These are phyloP conservation scores for Cladophialophora chaetospira DNA, from an alignment of 2,329 filamentous ascomycete species.

Conservation along the genomic window DNA sequence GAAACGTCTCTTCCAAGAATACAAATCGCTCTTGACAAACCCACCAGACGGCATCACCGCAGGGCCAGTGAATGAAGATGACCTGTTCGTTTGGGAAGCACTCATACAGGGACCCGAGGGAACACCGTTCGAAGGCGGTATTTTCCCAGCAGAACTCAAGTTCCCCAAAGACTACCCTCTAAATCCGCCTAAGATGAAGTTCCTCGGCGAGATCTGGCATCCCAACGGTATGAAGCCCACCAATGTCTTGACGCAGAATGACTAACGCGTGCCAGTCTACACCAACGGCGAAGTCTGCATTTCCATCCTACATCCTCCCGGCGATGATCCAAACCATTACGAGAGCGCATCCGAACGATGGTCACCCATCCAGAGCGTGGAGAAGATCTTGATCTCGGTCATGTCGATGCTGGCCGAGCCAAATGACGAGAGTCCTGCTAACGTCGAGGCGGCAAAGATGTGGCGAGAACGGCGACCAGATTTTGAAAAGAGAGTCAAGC, in stretches of 20 bases:
- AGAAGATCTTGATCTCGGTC: conserved; percentile 94
- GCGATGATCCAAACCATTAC: conserved; percentile 98
- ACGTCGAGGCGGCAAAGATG: conserved; percentile 94
- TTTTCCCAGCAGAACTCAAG: conserved; percentile 91
- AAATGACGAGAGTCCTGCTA: conserved; percentile 94
- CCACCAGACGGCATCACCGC: conserved; percentile 97
- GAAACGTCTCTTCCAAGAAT: conserved; percentile 91
- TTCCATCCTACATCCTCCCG: conserved; percentile 94
- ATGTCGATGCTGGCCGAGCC: conserved; percentile 99
- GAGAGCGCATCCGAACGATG: conserved; percentile 93
- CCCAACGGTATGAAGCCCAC: conserved; percentile 70
- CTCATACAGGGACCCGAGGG: conserved; percentile 93
- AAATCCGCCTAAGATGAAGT: conserved; percentile 93
- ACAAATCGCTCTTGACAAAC: conserved; percentile 88
- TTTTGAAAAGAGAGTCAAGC: conserved; percentile 83
- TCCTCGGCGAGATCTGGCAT: conserved; percentile 92
- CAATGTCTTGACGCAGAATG: neutral
- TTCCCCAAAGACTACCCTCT: conserved; percentile 98
- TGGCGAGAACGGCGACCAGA: conserved; percentile 82
- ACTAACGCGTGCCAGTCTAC: conserved; percentile 65
- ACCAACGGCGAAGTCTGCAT: conserved; percentile 91
- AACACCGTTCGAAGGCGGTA: conserved; percentile 92
- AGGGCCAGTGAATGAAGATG: conserved; percentile 88
- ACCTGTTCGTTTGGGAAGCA: conserved; percentile 95
- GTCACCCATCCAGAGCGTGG: conserved; percentile 95